Base-by-base conservation (phyloP, 2,329 filamentous ascomycete species). In the Exophiala phaeomuriformis region DNA sequence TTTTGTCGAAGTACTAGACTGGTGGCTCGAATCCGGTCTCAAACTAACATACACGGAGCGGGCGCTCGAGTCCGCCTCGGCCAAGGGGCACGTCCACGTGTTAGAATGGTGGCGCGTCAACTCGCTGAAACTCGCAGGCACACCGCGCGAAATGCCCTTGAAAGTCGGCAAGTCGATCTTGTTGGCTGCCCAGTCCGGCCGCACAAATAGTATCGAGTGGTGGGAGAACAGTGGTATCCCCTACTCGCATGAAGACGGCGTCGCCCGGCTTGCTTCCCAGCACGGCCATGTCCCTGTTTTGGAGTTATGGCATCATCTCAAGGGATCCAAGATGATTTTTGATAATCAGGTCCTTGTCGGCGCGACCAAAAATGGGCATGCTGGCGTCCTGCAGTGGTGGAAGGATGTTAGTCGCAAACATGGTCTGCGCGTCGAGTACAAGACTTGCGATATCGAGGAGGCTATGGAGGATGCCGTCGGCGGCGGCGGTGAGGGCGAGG, bases 381-480 rank as follows among this genome's bases (percentile, higher is more conserved):
- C 90, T 2, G 77, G 82, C 35, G 89, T 95, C 27, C 74, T 97
- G 5, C 88, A 95, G 67, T 96, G 91, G 91, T 96, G 91, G 90
- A 64, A 64, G 50, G 59, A 63, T 10, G 55, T 58, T 31, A 61
- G 57, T 42, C 86, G 87, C 65, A 77, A 77, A 32, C 75, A 72
- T 35, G 82, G 83, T 0, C 77, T 90, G 62, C 79, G 81, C 49
- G 90, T 96, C 29, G 89, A 95, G 69, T 96, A 95, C 70, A 90
- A 91, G 68, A 95, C 89, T 1, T 95, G 90, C 68, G 90, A 95
- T 68, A 93, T 97, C 57, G 90, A 96, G 68, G 91, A 96, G 71
- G 90, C 90, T 0, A 77, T 96, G 37, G 90, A 96, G 67, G 90
- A 95, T 67, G 88, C 88, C 27, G 80, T 91, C 3, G 80, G 81